phyloP scores from a whole-genome alignment of 495 filamentous ascomycete species.

The Talaromyces ruber region DNA sequence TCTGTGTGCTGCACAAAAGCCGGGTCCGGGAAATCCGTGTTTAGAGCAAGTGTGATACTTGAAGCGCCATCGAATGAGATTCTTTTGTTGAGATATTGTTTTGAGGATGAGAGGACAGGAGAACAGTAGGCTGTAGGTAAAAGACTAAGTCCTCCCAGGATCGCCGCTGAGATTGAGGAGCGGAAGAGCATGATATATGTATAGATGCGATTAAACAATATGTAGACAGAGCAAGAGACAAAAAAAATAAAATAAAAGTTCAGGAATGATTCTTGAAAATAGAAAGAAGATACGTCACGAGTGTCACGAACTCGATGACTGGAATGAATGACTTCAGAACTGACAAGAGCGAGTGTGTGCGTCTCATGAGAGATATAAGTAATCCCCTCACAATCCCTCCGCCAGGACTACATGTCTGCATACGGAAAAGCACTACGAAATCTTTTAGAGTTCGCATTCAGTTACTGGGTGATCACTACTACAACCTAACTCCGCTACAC shows the following conservation, averaged over 20 bases:
- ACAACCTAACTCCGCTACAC: neutral
- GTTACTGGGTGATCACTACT: neutral
- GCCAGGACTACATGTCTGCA: neutral
- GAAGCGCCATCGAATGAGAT: neutral
- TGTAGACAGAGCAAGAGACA: neutral
- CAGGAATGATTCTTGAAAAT: neutral
- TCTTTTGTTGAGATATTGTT: neutral
- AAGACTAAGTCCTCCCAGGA: neutral
- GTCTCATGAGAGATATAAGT: neutral
- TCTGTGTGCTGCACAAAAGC: constrained; percentile 22
- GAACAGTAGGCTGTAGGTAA: neutral
- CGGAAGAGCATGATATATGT: neutral
- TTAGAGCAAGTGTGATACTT: constrained; percentile 20
- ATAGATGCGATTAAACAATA: neutral
- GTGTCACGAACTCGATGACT: neutral
- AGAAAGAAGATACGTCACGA: neutral
- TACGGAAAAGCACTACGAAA: neutral
- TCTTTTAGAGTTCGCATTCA: neutral
- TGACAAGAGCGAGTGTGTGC: neutral
- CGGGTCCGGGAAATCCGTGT: constrained; percentile 30
- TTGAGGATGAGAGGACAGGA: neutral
- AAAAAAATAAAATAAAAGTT: neutral
- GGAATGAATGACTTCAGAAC: neutral
- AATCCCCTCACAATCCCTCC: neutral
- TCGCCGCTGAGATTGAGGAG: neutral